Base-by-base conservation (phyloP, 306 rosid genomes). In the Mimosa bimucronata region DNA sequence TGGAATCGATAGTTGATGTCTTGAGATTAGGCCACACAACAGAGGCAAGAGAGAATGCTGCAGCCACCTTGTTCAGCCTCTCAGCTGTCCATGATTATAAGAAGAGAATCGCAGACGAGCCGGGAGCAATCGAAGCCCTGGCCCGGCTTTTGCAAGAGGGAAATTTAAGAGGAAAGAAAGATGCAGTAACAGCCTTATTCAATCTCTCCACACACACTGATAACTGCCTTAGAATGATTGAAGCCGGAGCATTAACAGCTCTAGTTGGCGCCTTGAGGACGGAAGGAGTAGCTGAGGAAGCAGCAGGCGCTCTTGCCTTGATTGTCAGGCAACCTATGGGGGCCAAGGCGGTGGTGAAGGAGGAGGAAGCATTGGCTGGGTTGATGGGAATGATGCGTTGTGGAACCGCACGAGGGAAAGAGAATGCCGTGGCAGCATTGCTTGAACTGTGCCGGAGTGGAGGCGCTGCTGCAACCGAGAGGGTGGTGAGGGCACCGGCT, bases 371-470 rank as follows among this genome's bases (percentile, higher is more conserved):
- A 14, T 91, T 94, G 7, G 85, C 87, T 0, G 97, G 95, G 57
- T 80, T 94, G 72, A 90, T 89, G 19, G 87, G 87, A 74, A 91
- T 92, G 97, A 94, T 94, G 97, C 91, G 97, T 3, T 81, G 94
- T 44, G 98, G 97, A 76, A 94, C 97, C 0, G 91, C 98, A 1
- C 88, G 94, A 72, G 98, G 94, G 15, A 94, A 94, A 78, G 98
- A 94, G 86, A 92, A 94, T 12, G 98, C 97, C 3, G 98, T 94
- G 42, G 98, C 97, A 3, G 98, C 97, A 6, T 87, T 94, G 89
- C 95, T 94, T 2, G 97, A 94, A 89, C 70, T 94, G 64, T 94
- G 98, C 80, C 91, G 98, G 69, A 88, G 91, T 87, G 98, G 98
- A 25, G 97, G 97, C 40, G 60, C 90, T 7, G 90, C 91, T 50